These are phyloP conservation scores for Ophiostoma australiae DNA, from an alignment of 2,329 filamentous ascomycete genomes.

Conservation along the genomic window DNA sequence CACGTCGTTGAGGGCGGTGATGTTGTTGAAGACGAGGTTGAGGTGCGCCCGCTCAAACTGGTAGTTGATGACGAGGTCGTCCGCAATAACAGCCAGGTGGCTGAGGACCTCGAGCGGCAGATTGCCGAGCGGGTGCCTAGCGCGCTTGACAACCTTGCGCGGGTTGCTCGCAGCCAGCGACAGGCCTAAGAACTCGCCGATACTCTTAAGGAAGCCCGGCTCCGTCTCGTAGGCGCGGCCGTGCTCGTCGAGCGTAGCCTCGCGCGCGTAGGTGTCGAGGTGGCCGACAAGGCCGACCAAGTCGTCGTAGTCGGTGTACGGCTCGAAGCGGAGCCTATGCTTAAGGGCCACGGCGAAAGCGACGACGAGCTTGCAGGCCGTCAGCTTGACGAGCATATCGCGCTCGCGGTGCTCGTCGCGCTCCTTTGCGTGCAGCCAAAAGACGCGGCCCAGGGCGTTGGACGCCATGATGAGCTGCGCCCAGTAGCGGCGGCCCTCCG, in stretches of 20 bases:
- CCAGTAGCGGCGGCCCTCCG: slow-evolving; percentile 53
- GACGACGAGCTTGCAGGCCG: slow-evolving; percentile 34
- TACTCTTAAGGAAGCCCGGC: slow-evolving; percentile 44
- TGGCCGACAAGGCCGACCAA: slow-evolving; percentile 52
- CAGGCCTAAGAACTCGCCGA: not conserved
- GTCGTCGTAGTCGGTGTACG: not conserved
- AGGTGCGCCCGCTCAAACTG: not conserved
- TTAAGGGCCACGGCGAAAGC: not conserved
- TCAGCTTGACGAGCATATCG: slow-evolving; percentile 62
- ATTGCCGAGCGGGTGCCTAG: not conserved
- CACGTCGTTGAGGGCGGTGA: not conserved
- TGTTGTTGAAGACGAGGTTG: not conserved
- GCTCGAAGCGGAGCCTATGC: not conserved
- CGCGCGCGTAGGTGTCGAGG: slow-evolving; percentile 60
- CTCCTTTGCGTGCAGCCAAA: slow-evolving; percentile 73
- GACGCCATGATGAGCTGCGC: slow-evolving; percentile 55
- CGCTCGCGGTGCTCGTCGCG: slow-evolving; percentile 52
- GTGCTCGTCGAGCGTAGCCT: slow-evolving; percentile 38
- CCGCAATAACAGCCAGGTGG: not conserved
- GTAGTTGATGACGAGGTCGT: not conserved
- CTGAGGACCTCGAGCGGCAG: not conserved
- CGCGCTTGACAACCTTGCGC: not conserved
- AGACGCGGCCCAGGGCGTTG: slow-evolving; percentile 66
- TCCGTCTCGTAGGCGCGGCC: slow-evolving; percentile 32
- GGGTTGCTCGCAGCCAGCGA: not conserved